A percentile compares a stretch with the other conserved stretches of the same genome.
Evolutionary conservation across 2,329 filamentous ascomycete species (phyloP).

Genomic region (Paraphaeosphaeria minitans): DNA sequence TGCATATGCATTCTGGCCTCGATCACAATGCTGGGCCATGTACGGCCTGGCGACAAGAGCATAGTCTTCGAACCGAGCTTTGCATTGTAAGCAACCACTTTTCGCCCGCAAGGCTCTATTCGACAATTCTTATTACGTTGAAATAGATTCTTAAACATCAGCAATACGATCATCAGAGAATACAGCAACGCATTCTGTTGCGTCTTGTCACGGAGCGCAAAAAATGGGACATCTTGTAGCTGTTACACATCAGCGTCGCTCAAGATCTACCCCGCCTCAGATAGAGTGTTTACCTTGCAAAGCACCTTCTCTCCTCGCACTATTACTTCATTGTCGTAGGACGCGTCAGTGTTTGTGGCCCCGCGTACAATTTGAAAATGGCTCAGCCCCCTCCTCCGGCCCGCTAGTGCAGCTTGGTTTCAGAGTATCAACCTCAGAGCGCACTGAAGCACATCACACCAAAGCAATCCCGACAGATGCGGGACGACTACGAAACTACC

Average conservation of each 20-base stretch:
- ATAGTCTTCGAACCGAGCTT: background rate
- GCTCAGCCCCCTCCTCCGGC: slow-evolving; percentile 3
- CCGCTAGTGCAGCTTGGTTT: background rate
- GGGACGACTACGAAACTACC: background rate
- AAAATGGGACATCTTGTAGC: background rate
- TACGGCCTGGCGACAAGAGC: background rate
- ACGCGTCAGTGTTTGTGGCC: background rate
- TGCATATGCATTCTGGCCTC: too few species aligned
- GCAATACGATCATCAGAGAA: background rate
- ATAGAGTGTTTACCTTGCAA: background rate
- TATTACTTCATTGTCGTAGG: background rate
- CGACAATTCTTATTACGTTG: background rate
- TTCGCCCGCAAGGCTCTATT: background rate
- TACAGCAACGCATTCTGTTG: background rate
- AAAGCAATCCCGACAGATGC: background rate
- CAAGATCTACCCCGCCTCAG: background rate
- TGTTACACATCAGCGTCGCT: background rate
- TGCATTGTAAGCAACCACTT: background rate
- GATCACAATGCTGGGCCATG: background rate
- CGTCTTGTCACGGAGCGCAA: background rate
- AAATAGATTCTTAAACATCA: background rate
- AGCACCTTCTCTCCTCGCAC: background rate
- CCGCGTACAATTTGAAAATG: background rate
- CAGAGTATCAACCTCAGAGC: background rate
- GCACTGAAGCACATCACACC: background rate